Percentiles rank a stretch among this genome's conserved stretches.
Evolutionary conservation across 2,329 filamentous ascomycete genomes (phyloP).

Genomic region (Arthrobotrys megalospora): DNA sequence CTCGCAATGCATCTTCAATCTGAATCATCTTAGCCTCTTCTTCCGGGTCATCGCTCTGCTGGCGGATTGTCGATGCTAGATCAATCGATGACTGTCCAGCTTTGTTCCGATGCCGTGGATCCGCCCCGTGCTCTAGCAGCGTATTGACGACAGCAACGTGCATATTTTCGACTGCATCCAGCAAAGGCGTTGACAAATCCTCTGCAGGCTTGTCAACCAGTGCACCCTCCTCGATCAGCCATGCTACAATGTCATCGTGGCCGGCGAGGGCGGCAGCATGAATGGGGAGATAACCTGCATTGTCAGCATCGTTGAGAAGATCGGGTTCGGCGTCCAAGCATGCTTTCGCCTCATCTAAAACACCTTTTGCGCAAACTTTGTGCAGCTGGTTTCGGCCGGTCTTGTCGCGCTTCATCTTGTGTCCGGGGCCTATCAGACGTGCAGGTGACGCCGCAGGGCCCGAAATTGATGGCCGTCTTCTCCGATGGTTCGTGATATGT

Average conservation of each 20-base stretch:
- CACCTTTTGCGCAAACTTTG: slow-evolving; percentile 88
- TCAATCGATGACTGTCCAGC: slow-evolving; percentile 93
- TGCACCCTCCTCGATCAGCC: slow-evolving; percentile 87
- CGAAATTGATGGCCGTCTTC: slow-evolving; percentile 49
- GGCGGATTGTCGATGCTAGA: slow-evolving; percentile 72
- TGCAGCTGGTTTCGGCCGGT: slow-evolving; percentile 92
- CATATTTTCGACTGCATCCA: slow-evolving; percentile 96
- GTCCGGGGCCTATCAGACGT: slow-evolving; percentile 65
- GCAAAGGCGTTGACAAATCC: slow-evolving; percentile 90
- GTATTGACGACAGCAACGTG: slow-evolving; percentile 90
- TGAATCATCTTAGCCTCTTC: slow-evolving; percentile 76
- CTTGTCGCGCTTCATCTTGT: slow-evolving; percentile 90
- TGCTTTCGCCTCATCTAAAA: slow-evolving; percentile 82
- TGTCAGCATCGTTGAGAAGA: slow-evolving; percentile 89
- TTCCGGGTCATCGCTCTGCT: slow-evolving; percentile 75
- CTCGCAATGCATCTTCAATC: slow-evolving; percentile 79
- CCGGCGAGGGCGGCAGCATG: slow-evolving; percentile 94
- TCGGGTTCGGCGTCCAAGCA: slow-evolving; percentile 84
- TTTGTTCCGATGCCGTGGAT: slow-evolving; percentile 91
- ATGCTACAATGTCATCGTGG: slow-evolving; percentile 86
- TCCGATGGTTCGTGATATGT: slow-evolving; percentile 24
- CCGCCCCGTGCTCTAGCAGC: slow-evolving; percentile 88
- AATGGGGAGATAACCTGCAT: slow-evolving; percentile 94
- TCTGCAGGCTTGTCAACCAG: slow-evolving; percentile 83
- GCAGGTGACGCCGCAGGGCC: slow-evolving; percentile 52